A percentile compares a stretch with the other conserved stretches of the same genome.
These are phyloP conservation scores for Ephemerocybe angulata DNA, from an alignment of 768 basidiomycete species.

Conservation along the genomic window DNA sequence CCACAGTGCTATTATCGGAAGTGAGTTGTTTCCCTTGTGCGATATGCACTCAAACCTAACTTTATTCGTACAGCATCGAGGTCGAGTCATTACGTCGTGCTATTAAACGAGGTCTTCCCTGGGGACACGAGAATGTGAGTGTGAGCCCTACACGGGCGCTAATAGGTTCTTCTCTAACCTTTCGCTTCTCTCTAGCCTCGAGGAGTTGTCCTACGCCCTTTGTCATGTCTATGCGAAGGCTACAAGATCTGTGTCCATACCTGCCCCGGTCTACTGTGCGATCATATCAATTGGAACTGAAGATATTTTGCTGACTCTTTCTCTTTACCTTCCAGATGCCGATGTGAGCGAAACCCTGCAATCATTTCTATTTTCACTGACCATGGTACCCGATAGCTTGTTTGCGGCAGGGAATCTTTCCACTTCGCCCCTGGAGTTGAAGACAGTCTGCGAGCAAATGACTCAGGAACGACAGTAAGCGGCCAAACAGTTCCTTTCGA, in stretches of 20 bases:
- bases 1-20: conserved; percentile 53
- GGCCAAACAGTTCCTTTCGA: neutral
- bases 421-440: conserved; percentile 3
- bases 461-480: neutral
- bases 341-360: conserved; percentile 1
- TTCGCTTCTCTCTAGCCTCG: conserved; percentile 13
- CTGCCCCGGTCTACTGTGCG: conserved; percentile 30
- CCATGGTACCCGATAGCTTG: conserved; percentile 2
- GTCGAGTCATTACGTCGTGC: conserved; percentile 25
- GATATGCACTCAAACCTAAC: neutral
- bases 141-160: neutral
- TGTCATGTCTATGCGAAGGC: conserved; percentile 29
- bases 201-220: conserved; percentile 22
- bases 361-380: neutral
- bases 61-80: conserved; percentile 15
- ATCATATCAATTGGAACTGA: neutral
- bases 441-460: neutral
- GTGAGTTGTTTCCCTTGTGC: conserved; percentile 26
- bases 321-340: conserved; percentile 4
- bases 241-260: conserved; percentile 29
- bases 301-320: neutral
- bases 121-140: neutral
- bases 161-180: neutral
- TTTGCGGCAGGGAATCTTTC: conserved; percentile 3
- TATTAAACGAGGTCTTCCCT: conserved; percentile 23